Evolutionary conservation across 805 yeast genomes (phyloP), one percentile per base, ranked within the genome.

Genomic region (Myxozyma kluyveri): DNA sequence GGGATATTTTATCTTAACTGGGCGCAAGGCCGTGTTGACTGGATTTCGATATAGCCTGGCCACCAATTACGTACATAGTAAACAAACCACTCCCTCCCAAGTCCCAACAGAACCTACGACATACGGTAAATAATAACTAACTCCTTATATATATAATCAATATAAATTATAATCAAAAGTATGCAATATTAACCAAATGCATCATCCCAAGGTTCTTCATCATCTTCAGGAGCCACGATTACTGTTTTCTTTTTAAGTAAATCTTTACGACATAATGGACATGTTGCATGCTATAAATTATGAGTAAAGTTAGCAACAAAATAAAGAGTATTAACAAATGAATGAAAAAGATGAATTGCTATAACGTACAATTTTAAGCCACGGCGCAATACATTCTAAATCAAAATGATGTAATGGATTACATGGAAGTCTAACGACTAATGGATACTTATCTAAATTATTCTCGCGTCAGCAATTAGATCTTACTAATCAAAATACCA

Each of bases 201-300:
- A 29, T 87, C 91, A 44, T 71, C 74, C 83, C 88, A 83, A 42
- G 74, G 85, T 45, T 82, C 89, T 47, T 84, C 87, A 14, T 29
- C 33, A 47, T 79, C 79, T 47, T 79, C 79, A 44, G 80, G 81
- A 19, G 75, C 86, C 47, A 80, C 82, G 9, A 78, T 78, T 19
- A 72, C 66, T 10, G 61, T 71, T 66, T 71, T 78, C 72, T 71
- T 78, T 46, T 74, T 78, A 19, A 78, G 66, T 23, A 90, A 79
- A 63, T 88, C 83, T 54, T 77, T 80, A 58, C 98, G 75, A 65
- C 97, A 91, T 62, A 91, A 68, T 0, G 98, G 98, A 64, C 98
- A 90, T 2, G 73, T 71, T 9, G 72, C 58, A 49, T 68, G 66
- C 43, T 56, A 38, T 12, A 23, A 18, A 12, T 35, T 2, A n/a